Base-by-base conservation (phyloP, 2,329 filamentous ascomycete species). In the Tolypocladium paradoxum region DNA sequence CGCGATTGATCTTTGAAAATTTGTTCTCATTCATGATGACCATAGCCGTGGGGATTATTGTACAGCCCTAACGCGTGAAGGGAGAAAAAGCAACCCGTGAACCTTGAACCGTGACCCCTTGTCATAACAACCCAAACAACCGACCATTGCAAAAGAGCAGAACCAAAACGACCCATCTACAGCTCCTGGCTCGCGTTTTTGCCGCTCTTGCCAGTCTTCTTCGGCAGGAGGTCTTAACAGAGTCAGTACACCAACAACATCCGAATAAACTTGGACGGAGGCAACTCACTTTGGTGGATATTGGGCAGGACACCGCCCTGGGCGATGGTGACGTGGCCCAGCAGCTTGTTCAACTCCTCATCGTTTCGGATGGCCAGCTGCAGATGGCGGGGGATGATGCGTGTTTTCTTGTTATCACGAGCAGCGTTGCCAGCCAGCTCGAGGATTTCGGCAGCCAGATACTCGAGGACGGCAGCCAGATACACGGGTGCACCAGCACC, bases 391-490 rank as follows among this genome's bases (percentile, higher is more conserved):
- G 93, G 93, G 57, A 97, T 99, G 79, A 99, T 99, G 87, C 93
- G 91, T 61, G 92, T 99, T 88, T 97, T 97, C 89, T 99, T 99
- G 86, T 97, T 96, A 79, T 99, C 93, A 66, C 93, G 92, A 60
- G 93, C 93, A 67, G 93, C 93, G 75, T 99, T 99, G 66, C 93
- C 93, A 73, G 93, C 93, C 77, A 99, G 79, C 78, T 99, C 93
- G 69, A 99, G 90, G 65, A 99, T 96, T 81, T 99, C 93, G 62
- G 93, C 93, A 64, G 93, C 92, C 56, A 99, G 87, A 73, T 99
- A 99, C 78, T 99, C 93, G 49, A 99, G 90, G 53, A 99, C 93
- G 53, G 92, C 92, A 61, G 92, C 92, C 61, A 97, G 87, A 74
- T 97, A 97, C 69, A 97, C 92, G 61, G 92, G 92, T 63, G 92